Percentiles rank a stretch among this genome's conserved stretches.
These are phyloP conservation scores for Pyricularia pennisetigena DNA, from an alignment of 2,329 filamentous ascomycete genomes.

Conservation along the genomic window DNA sequence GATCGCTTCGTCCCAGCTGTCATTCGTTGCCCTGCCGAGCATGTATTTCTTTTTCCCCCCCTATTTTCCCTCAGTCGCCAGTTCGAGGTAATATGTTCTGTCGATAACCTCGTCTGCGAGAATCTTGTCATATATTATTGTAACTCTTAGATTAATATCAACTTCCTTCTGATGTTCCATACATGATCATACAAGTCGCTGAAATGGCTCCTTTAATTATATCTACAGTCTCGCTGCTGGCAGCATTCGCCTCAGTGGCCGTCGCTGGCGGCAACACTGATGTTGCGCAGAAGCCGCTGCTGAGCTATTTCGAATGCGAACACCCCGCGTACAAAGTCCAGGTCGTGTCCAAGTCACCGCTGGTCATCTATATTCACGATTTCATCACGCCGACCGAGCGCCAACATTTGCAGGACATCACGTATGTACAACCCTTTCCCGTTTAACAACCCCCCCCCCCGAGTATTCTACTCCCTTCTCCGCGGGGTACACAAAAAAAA, in stretches of 20 bases:
- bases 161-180: neutral
- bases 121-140: neutral
- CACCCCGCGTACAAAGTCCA: constrained; percentile 27
- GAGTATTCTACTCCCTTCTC: neutral
- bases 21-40: neutral
- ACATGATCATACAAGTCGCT: neutral
- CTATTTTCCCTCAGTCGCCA: neutral
- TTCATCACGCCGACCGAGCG: constrained; percentile 33
- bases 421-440: constrained; percentile 17
- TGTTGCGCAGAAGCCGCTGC: constrained; percentile 3
- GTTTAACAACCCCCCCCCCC: neutral
- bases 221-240: constrained; percentile 3
- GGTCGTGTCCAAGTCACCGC: constrained; percentile 34
- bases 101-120: neutral
- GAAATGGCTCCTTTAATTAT: neutral
- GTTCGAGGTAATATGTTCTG: neutral
- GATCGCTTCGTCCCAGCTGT: neutral
- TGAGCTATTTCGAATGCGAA: constrained; percentile 5
- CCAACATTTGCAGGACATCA: constrained; percentile 29
- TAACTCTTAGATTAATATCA: neutral
- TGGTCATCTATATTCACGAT: constrained; percentile 37
- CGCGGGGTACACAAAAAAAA: neutral
- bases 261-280: neutral
- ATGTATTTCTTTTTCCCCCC: neutral
- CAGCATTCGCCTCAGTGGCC: neutral